Evolutionary conservation across 2,329 filamentous ascomycete genomes (phyloP).

Genomic region (Sordariomycetes sp.): DNA sequence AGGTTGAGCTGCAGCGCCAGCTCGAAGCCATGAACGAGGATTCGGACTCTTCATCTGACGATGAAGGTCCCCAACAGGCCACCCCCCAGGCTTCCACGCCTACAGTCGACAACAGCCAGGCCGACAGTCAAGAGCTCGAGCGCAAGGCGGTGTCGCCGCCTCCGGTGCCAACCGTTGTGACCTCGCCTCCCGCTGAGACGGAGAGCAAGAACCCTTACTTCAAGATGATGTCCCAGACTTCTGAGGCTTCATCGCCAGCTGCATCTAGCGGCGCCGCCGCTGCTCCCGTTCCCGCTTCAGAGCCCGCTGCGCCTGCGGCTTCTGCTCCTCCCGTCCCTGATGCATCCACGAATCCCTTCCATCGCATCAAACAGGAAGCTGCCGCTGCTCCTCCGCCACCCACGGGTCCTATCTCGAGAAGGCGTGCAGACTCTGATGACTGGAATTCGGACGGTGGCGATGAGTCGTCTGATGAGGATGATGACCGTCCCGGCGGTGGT

Average conservation of each 20-base stretch:
- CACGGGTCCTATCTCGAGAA: conserved; percentile 41
- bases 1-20: conserved; percentile 81
- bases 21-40: conserved; percentile 68
- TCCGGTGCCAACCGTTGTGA: conserved; percentile 40
- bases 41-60: conserved; percentile 48
- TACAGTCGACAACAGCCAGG: conserved; percentile 40
- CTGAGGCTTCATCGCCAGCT: conserved; percentile 38
- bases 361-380: conserved; percentile 65
- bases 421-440: conserved; percentile 52
- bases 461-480: conserved; percentile 59
- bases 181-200: conserved; percentile 49
- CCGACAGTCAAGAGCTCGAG: conserved; percentile 45
- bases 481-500: conserved; percentile 69
- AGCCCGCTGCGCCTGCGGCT: conserved; percentile 35
- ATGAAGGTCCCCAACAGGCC: conserved; percentile 67
- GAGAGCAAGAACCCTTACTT: conserved; percentile 95
- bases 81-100: conserved; percentile 52
- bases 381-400: conserved; percentile 26
- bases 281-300: conserved; percentile 11
- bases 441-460: conserved; percentile 71
- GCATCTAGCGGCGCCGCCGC: conserved; percentile 8
- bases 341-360: conserved; percentile 91
- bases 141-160: conserved; percentile 41
- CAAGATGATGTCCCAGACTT: conserved; percentile 71
- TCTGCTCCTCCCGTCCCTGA: conserved; percentile 30